Conservation (phyloP, 805 yeast genomes). For the Cyberlindnera mrakii region DNA sequence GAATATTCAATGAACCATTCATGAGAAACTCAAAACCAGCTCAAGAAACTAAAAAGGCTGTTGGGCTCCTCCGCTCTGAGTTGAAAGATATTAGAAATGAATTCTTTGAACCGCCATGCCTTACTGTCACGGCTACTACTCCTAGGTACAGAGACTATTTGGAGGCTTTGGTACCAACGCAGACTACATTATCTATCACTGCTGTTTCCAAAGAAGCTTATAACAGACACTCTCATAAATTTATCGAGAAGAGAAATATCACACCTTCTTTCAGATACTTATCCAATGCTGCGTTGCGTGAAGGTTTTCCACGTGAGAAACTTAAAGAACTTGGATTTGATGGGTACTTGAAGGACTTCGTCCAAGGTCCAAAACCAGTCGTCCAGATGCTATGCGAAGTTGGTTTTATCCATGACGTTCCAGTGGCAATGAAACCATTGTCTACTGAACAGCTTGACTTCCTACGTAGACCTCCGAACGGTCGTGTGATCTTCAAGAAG, state of each 20-base stretch:
- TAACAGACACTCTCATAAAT: constrained; percentile 32
- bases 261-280: constrained; percentile 56
- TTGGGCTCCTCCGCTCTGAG: constrained; percentile 35
- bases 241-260: constrained; percentile 31
- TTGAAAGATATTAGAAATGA: constrained; percentile 29
- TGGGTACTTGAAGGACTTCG: constrained; percentile 65
- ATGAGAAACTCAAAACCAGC: constrained; percentile 2
- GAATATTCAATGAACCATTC: constrained; percentile 32
- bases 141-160: constrained; percentile 45
- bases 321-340: constrained; percentile 62
- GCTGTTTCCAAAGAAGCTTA: constrained; percentile 49
- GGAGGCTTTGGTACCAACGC: constrained; percentile 48
- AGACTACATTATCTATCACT: constrained; percentile 57
- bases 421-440: constrained; percentile 50
- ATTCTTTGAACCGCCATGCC: constrained; percentile 70
- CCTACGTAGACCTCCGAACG: constrained; percentile 31
- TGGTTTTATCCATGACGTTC: constrained; percentile 47
- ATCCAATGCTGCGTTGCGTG: constrained; percentile 14
- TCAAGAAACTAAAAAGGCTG: constrained; percentile 29
- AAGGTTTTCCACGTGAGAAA: constrained; percentile 26
- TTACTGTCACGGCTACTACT: constrained; percentile 53
- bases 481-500: constrained; percentile 43
- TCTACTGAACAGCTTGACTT: constrained; percentile 32
- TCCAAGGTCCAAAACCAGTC: constrained; percentile 70
- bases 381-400: constrained; percentile 62